Evolutionary conservation across 768 basidiomycete species (phyloP).

Genomic region (Lentinula aciculospora): DNA sequence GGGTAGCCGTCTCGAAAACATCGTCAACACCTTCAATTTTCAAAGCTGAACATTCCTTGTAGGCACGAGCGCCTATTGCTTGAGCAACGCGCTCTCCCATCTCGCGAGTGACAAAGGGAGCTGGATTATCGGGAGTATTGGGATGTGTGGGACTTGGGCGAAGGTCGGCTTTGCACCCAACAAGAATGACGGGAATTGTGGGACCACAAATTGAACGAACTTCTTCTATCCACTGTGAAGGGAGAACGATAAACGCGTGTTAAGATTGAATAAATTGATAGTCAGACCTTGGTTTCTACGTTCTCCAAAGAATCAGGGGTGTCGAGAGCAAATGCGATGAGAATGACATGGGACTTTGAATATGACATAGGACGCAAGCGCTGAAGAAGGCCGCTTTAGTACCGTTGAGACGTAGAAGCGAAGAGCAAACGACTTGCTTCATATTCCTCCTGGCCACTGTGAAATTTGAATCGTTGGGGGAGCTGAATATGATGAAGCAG

Average conservation of each 20-base stretch:
- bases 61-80: conserved; percentile 85
- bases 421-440: conserved; percentile 48
- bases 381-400: conserved; percentile 28
- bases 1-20: conserved; percentile 94
- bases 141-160: conserved; percentile 53
- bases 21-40: conserved; percentile 93
- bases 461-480: background rate
- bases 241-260: background rate
- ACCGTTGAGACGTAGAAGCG: background rate
- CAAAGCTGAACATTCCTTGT: conserved; percentile 91
- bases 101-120: conserved; percentile 62
- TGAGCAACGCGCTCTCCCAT: conserved; percentile 80
- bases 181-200: conserved; percentile 88
- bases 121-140: conserved; percentile 36
- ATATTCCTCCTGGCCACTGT: conserved; percentile 97
- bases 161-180: conserved; percentile 94
- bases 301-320: conserved; percentile 96
- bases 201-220: conserved; percentile 95
- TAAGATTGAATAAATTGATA: conserved; percentile 11
- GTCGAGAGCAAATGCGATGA: conserved; percentile 95
- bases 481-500: background rate
- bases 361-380: conserved; percentile 95
- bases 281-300: conserved; percentile 81
- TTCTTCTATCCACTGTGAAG: conserved; percentile 91
- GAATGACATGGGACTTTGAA: conserved; percentile 96